Conservation (phyloP, 2,329 filamentous ascomycete species). For the Colletotrichum caudatum region DNA sequence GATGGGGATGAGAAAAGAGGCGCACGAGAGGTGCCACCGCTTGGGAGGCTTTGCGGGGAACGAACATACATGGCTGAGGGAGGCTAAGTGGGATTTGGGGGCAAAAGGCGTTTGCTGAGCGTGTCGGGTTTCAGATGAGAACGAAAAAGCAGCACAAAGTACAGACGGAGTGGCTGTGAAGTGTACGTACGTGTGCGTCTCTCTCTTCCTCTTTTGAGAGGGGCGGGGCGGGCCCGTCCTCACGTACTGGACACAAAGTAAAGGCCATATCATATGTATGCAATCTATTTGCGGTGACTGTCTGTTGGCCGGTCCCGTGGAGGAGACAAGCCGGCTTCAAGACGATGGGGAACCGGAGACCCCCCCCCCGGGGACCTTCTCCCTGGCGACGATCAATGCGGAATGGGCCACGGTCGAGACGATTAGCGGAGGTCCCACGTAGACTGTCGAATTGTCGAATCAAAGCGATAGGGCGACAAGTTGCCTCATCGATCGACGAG, state of each 20-base stretch:
- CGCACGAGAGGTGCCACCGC: slow-evolving; percentile 22
- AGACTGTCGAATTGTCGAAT: slow-evolving; percentile 6
- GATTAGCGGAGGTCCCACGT: slow-evolving; percentile 22
- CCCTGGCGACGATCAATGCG: slow-evolving; percentile 25
- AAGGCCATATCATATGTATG: neutral
- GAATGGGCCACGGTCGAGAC: slow-evolving; percentile 32
- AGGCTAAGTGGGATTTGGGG: neutral
- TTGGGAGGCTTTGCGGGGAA: slow-evolving; percentile 31
- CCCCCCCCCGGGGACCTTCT: slow-evolving; percentile 20
- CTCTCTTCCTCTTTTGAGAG: neutral
- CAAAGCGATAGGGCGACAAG: neutral
- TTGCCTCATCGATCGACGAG: neutral
- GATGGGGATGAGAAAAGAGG: neutral
- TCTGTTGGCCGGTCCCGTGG: neutral
- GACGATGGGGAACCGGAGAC: slow-evolving; percentile 23
- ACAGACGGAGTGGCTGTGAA: slow-evolving; percentile 32
- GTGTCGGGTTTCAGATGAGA: slow-evolving; percentile 39
- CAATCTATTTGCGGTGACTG: slow-evolving; percentile 27
- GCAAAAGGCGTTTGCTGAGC: slow-evolving; percentile 21
- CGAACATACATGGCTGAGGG: slow-evolving; percentile 35
- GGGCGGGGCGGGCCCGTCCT: slow-evolving; percentile 11
- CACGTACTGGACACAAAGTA: slow-evolving; percentile 4
- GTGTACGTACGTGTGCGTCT: slow-evolving; percentile 25
- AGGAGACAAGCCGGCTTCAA: slow-evolving; percentile 11
- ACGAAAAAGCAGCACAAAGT: slow-evolving; percentile 23